A percentile compares a stretch with the other conserved stretches of the same genome.
Evolutionary conservation across 108 stramenopile genomes (phyloP).

Genomic region (Epipyxis sp.): DNA sequence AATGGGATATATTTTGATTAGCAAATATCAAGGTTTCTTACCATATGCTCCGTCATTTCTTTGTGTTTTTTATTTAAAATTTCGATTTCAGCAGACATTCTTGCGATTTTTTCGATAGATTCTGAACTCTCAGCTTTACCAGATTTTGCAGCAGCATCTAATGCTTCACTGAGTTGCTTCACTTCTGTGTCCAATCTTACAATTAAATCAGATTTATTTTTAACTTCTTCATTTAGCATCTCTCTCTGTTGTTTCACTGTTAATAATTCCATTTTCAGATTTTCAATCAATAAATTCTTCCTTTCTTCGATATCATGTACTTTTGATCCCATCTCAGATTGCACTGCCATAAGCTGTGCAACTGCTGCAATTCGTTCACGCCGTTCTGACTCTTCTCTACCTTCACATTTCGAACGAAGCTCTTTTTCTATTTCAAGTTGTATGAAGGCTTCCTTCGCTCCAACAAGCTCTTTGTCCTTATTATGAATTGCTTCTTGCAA

Average conservation of each 20-base stretch:
- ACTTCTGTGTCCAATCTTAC: slow-evolving; percentile 14
- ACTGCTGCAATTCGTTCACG: slow-evolving; percentile 47
- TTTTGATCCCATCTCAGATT: slow-evolving; percentile 37
- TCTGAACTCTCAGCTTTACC: no score
- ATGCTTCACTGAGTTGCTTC: background rate
- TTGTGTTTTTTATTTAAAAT: background rate
- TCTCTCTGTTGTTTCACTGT: background rate
- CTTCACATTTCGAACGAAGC: slow-evolving; percentile 41
- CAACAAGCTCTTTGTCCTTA: background rate
- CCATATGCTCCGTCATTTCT: no score
- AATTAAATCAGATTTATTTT: background rate
- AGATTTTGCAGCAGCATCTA: no score
- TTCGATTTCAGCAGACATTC: slow-evolving; percentile 3
- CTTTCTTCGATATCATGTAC: slow-evolving; percentile 8
- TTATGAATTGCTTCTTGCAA: background rate
- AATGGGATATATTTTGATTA: no score
- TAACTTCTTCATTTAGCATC: background rate
- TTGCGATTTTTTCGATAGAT: background rate
- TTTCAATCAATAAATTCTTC: no score
- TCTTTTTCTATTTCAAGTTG: slow-evolving; percentile 40
- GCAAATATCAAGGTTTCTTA: no score
- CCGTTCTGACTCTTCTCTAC: slow-evolving; percentile 45
- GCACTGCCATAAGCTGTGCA: slow-evolving; percentile 45
- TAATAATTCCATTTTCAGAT: background rate
- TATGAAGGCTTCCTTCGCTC: background rate